Evolutionary conservation across 768 basidiomycete genomes (phyloP).

Genomic region (Hericium coralloides): DNA sequence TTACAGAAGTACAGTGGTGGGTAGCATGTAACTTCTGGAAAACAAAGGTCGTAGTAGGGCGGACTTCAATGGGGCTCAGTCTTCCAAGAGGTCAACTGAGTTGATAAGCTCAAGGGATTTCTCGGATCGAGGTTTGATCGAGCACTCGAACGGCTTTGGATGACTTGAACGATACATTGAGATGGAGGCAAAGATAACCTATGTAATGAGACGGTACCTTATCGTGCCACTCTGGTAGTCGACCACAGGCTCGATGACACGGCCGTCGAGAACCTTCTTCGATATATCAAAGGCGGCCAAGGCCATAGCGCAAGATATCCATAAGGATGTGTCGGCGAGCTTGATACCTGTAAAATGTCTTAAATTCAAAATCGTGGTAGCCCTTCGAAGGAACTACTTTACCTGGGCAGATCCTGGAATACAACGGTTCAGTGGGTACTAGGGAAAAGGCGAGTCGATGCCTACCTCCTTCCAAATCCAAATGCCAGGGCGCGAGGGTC

Average conservation of each 20-base stretch:
- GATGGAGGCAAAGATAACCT: not conserved
- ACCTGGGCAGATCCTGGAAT: no score
- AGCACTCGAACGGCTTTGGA: not conserved
- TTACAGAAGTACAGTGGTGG: no score
- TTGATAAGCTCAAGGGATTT: not conserved
- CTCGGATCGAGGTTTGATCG: not conserved
- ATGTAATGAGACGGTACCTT: conserved; percentile 9
- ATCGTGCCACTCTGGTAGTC: conserved; percentile 11
- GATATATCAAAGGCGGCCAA: conserved; percentile 11
- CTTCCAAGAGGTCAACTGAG: no score
- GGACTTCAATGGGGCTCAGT: no score
- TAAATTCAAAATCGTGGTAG: no score
- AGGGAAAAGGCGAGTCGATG: no score
- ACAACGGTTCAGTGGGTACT: no score
- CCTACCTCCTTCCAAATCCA: conserved; percentile 1
- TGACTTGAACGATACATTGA: not conserved
- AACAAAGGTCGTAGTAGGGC: no score
- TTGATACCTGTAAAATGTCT: conserved; percentile 12
- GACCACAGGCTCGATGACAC: conserved; percentile 9
- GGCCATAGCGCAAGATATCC: conserved; percentile 9
- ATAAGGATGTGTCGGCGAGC: conserved; percentile 13
- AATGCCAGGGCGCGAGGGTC: conserved; percentile 3
- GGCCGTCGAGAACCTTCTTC: conserved; percentile 6
- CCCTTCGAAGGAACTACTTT: no score
- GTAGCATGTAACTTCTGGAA: no score